phyloP scores from a whole-genome alignment of 306 rosid genomes.

The Astragalus glycyphyllos region DNA sequence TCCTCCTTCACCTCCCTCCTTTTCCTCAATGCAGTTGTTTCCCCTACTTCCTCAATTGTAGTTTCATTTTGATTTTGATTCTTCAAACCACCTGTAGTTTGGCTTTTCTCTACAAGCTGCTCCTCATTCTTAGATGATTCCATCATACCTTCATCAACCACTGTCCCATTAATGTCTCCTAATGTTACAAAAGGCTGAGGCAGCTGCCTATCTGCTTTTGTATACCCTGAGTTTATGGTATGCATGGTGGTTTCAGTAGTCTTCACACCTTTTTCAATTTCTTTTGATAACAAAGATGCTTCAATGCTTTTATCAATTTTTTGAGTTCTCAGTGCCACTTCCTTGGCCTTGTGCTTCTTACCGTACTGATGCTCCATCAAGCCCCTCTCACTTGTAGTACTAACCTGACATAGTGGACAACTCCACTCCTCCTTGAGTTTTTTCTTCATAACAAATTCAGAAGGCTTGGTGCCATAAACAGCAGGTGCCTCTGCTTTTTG shows the following conservation, averaged over 20 bases:
- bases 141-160: background rate
- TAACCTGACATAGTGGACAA: conserved; percentile 64
- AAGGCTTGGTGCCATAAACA: conserved; percentile 19
- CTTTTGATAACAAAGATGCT: conserved; percentile 18
- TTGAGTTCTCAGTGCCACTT: conserved; percentile 35
- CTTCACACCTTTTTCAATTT: conserved; percentile 27
- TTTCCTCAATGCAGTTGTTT: background rate
- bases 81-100: too few species aligned
- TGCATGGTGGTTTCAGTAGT: background rate
- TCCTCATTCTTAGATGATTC: too few species aligned
- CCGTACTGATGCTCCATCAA: conserved; percentile 64
- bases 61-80: background rate
- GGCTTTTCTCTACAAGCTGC: too few species aligned
- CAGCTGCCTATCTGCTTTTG: conserved; percentile 14
- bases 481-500: conserved; percentile 48
- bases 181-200: conserved; percentile 27
- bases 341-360: conserved; percentile 72
- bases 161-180: conserved; percentile 12
- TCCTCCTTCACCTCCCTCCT: too few species aligned
- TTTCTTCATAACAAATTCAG: conserved; percentile 46
- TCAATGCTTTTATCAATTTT: conserved; percentile 34
- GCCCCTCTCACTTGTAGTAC: conserved; percentile 41
- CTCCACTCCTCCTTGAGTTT: conserved; percentile 64
- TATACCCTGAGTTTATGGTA: conserved; percentile 29
- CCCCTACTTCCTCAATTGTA: background rate